Evolutionary conservation across 345 rosid species (phyloP).

Genomic region (Ceriops decandra): DNA sequence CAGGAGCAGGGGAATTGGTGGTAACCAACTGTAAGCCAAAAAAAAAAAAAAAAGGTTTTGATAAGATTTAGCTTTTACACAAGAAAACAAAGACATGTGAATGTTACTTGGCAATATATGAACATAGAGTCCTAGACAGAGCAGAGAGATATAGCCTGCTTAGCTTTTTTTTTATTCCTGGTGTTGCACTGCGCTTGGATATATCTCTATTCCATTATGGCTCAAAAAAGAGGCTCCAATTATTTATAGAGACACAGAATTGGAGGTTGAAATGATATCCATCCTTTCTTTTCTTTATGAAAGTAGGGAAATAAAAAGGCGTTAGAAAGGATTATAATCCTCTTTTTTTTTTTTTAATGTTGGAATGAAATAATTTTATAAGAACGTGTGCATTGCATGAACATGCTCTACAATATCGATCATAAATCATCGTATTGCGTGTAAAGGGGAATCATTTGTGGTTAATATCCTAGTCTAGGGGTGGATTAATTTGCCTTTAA

Average conservation of each 20-base stretch:
- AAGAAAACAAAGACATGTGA: constrained; percentile 61
- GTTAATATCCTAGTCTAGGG: no score
- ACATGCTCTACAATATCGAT: no score
- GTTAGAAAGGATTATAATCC: no score
- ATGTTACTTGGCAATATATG: constrained; percentile 48
- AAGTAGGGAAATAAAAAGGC: no score
- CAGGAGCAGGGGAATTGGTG: constrained; percentile 27
- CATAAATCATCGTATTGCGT: no score
- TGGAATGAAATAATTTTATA: no score
- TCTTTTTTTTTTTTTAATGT: no score
- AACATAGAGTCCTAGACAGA: constrained; percentile 13
- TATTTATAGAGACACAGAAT: not conserved
- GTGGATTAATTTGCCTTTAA: no score
- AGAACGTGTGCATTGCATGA: no score
- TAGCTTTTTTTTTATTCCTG: no score
- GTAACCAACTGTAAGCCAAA: constrained; percentile 30
- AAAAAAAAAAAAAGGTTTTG: constrained; percentile 6
- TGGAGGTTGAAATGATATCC: not conserved
- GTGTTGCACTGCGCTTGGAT: not conserved
- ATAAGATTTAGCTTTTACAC: constrained; percentile 30
- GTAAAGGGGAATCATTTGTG: no score
- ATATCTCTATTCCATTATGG: not conserved
- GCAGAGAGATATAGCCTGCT: constrained; percentile 2
- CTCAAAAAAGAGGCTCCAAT: constrained; percentile 5
- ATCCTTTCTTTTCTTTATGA: not conserved